These are phyloP conservation scores for Solanum etuberosum DNA, from an alignment of 257 asterid species.

Conservation along the genomic window DNA sequence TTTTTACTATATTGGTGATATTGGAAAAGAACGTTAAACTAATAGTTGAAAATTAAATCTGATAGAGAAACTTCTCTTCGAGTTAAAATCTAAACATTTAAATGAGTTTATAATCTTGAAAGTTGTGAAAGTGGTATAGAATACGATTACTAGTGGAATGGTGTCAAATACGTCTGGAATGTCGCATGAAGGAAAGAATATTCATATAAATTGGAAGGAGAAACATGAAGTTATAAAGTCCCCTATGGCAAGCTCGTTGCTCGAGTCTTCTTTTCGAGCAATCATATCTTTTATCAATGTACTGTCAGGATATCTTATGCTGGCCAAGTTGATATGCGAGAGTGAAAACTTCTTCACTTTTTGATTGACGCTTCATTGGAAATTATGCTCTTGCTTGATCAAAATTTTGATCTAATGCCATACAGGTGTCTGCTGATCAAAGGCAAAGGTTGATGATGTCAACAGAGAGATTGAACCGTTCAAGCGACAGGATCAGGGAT, in stretches of 20 bases:
- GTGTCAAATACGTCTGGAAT: not conserved
- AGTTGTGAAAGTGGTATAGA: not conserved
- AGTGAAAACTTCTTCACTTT: not conserved
- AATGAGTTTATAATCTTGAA: not conserved
- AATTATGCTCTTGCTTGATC: not conserved
- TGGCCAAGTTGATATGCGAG: not conserved
- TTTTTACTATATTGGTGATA: not conserved
- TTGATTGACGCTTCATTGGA: not conserved
- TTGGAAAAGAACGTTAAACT: not conserved
- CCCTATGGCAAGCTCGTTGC: not conserved
- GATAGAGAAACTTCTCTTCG: not conserved
- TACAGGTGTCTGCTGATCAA: conserved; percentile 48
- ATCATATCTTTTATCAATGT: not conserved
- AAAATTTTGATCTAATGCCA: not conserved
- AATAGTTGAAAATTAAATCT: not conserved
- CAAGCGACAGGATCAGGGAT: conserved; percentile 43
- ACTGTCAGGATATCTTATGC: not conserved
- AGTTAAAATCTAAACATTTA: not conserved
- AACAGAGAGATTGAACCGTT: conserved; percentile 36
- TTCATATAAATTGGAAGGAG: not conserved
- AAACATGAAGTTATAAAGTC: not conserved
- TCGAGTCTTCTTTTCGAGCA: not conserved
- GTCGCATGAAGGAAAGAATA: not conserved
- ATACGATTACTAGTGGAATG: not conserved
- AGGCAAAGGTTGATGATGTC: conserved; percentile 47